These are phyloP conservation scores for Geranomyces variabilis DNA, from an alignment of 192 early-diverging fungal genomes.

Conservation along the genomic window DNA sequence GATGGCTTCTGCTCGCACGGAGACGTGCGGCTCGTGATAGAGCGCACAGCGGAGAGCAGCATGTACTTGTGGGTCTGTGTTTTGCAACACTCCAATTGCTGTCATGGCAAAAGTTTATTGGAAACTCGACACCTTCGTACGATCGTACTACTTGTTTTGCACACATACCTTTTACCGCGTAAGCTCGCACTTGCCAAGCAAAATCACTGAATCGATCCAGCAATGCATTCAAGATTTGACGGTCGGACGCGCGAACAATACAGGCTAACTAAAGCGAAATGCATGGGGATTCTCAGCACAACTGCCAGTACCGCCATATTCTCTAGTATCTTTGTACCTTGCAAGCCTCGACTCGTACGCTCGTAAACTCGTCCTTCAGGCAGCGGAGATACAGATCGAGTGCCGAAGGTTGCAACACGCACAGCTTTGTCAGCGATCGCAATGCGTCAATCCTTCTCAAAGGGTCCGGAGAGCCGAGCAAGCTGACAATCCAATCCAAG, in stretches of 20 bases:
- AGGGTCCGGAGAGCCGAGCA: conserved; percentile 46
- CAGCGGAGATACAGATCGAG: conserved; percentile 35
- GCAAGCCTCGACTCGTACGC: conserved; percentile 54
- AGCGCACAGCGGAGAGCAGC: conserved; percentile 50
- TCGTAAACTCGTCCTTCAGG: conserved; percentile 48
- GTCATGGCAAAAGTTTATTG: background rate
- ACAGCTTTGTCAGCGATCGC: conserved; percentile 38
- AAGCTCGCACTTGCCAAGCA: conserved; percentile 47
- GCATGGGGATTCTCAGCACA: background rate
- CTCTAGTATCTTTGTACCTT: conserved; percentile 47
- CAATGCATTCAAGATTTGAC: conserved; percentile 40
- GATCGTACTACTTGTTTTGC: too few species aligned
- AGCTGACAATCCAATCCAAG: conserved; percentile 47
- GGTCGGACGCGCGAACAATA: conserved; percentile 36
- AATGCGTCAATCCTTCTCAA: conserved; percentile 50
- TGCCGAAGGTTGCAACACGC: conserved; percentile 34
- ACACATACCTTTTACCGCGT: conserved; percentile 59
- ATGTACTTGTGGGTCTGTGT: conserved; percentile 42
- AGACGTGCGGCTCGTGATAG: conserved; percentile 44
- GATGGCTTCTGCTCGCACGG: conserved; percentile 54
- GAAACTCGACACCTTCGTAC: background rate
- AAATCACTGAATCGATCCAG: conserved; percentile 46
- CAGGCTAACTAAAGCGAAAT: conserved; percentile 44
- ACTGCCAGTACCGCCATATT: background rate
- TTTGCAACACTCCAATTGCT: conserved; percentile 48